phyloP scores from a whole-genome alignment of 257 asterid species.

The Scutellaria minor region DNA sequence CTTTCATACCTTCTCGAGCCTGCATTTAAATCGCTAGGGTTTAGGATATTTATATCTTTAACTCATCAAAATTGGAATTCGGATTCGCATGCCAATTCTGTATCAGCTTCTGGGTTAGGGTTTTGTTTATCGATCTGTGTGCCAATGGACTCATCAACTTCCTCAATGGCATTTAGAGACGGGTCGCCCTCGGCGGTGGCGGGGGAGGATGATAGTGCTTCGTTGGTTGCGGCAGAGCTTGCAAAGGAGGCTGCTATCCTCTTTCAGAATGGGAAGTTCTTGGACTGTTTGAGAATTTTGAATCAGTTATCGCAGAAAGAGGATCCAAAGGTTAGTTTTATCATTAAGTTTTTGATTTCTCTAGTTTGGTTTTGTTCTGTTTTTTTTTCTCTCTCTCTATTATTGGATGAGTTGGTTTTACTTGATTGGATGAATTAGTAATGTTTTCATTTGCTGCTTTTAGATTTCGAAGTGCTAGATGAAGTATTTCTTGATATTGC shows the following conservation, averaged over 20 bases:
- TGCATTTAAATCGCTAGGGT: slow-evolving; percentile 57
- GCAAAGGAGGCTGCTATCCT: slow-evolving; percentile 82
- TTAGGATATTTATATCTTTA: slow-evolving; percentile 33
- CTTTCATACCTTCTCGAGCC: slow-evolving; percentile 1
- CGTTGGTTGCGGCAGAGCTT: slow-evolving; percentile 58
- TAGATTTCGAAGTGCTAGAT: too few relatives aligned
- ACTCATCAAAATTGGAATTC: slow-evolving; percentile 25
- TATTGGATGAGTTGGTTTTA: not conserved
- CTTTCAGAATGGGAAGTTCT: slow-evolving; percentile 73
- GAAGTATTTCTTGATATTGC: not conserved
- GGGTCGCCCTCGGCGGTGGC: slow-evolving; percentile 38
- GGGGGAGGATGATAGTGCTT: slow-evolving; percentile 61
- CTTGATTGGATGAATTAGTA: not conserved
- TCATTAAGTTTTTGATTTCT: not conserved
- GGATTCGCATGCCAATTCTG: slow-evolving; percentile 51
- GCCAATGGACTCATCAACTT: slow-evolving; percentile 64
- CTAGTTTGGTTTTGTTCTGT: not conserved
- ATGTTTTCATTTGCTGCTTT: too few relatives aligned
- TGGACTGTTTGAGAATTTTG: slow-evolving; percentile 70
- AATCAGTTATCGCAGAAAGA: slow-evolving; percentile 62
- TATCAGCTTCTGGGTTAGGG: slow-evolving; percentile 39
- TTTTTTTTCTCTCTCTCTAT: not conserved
- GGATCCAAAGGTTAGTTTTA: slow-evolving; percentile 72
- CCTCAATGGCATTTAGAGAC: slow-evolving; percentile 47
- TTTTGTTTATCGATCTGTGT: slow-evolving; percentile 51